Base-by-base conservation (phyloP, 2,329 filamentous ascomycete genomes). In the Daldinia sp. region DNA sequence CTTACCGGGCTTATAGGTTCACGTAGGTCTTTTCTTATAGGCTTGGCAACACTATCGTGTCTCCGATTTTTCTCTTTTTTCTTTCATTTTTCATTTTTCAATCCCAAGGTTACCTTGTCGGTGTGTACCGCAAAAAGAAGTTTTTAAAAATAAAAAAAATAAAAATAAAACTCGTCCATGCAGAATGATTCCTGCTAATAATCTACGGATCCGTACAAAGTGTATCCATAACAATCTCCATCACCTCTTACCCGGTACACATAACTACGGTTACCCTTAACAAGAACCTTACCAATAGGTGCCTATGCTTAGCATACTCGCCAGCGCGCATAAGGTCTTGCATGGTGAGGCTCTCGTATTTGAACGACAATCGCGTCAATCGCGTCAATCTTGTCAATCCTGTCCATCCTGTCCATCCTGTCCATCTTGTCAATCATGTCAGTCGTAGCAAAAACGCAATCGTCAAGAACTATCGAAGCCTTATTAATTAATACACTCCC, bases 311-410 rank as follows among this genome's bases (percentile, higher is more conserved):
- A 48, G 27, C 32, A 61, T 45, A 37, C 54, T 45, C n/a, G 53
- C 49, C 58, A 54, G 49, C 41, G 37, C 49, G 56, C 43, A 59
- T 45, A 30, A n/a, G n/a, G 29, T 50, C 49, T 49, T 59, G 64
- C 61, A 57, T 61, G 32, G 23, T 62, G 61, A 67, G 64, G 58
- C 61, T 67, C 64, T 67, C 64, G 61, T 67, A 67, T 67, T 64
- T 45, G 58, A 49, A 67, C 58, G 61, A 64, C 64, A 67, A 64
- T 64, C 54, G 41, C 58, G 61, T 59, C 50, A 64, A 67, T 66
- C 63, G 41, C 41, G 60, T 51, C 55, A 66, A 66, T 66, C 63
- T 41, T 63, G 34, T 51, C 54, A 52, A 54, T 45, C 39, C 21
- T 27, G 21, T n/a, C n/a, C n/a, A n/a, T n/a, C n/a, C n/a, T n/a